phyloP scores from a whole-genome alignment of 176 grass and related monocot genomes.

The Dactylis glomerata region DNA sequence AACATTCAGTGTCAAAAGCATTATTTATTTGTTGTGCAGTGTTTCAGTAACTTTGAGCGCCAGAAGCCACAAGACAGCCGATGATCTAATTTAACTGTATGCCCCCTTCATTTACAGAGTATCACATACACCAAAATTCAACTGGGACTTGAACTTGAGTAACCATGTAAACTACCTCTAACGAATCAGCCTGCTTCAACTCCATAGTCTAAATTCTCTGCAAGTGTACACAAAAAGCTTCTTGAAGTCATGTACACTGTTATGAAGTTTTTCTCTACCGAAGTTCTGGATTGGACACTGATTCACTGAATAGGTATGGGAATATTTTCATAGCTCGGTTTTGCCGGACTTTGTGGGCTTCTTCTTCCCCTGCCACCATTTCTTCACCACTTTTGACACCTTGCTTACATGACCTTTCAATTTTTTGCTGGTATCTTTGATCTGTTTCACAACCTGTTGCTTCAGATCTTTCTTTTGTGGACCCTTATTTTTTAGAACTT shows the following conservation, averaged over 20 bases:
- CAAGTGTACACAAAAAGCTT: constrained; percentile 26
- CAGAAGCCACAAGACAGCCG: not conserved
- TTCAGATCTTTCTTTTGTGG: constrained; percentile 72
- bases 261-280: not conserved
- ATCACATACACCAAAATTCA: not conserved
- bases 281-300: not conserved
- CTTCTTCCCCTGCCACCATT: constrained; percentile 77
- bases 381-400: constrained; percentile 61
- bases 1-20: not conserved
- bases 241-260: constrained; percentile 24
- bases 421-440: constrained; percentile 59
- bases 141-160: not conserved
- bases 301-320: not conserved
- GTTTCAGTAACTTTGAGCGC: not conserved
- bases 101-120: not conserved
- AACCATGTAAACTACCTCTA: not conserved
- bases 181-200: not conserved
- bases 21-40: not conserved
- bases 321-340: constrained; percentile 56
- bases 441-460: constrained; percentile 48
- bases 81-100: constrained; percentile 26
- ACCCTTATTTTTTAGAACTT: constrained; percentile 65
- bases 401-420: constrained; percentile 67
- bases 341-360: constrained; percentile 48
- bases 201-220: not conserved